These are phyloP conservation scores for Suillus occidentalis DNA, from an alignment of 768 basidiomycete species.

Conservation along the genomic window DNA sequence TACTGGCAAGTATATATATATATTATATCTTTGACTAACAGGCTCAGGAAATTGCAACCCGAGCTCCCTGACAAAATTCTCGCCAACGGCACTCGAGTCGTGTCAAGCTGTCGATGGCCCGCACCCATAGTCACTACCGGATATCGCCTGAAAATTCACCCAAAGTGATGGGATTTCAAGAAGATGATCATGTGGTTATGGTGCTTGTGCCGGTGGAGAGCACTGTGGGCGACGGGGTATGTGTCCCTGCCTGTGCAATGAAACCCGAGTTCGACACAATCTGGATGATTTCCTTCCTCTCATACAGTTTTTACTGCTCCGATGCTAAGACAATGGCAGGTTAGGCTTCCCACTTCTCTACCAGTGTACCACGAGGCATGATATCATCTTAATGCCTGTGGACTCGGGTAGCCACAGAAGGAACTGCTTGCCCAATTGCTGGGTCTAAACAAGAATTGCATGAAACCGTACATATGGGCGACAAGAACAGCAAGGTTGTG, in stretches of 20 bases:
- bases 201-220: background rate
- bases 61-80: background rate
- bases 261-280: too few species aligned
- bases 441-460: background rate
- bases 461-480: background rate
- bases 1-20: background rate
- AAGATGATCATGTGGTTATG: background rate
- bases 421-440: background rate
- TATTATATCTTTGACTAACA: background rate
- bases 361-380: background rate
- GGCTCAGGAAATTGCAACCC: background rate
- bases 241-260: background rate
- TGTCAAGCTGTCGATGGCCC: background rate
- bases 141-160: background rate
- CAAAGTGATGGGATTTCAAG: background rate
- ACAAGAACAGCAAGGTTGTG: background rate
- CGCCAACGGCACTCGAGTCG: background rate
- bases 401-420: background rate
- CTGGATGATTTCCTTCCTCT: too few species aligned
- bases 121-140: background rate
- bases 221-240: background rate
- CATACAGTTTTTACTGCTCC: too few species aligned
- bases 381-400: background rate
- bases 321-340: too few species aligned
- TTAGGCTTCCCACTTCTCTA: too few species aligned